Evolutionary conservation across 495 filamentous ascomycete genomes (phyloP), one percentile per base, ranked within the genome.

Genomic region (Neurospora tetrasperma): DNA sequence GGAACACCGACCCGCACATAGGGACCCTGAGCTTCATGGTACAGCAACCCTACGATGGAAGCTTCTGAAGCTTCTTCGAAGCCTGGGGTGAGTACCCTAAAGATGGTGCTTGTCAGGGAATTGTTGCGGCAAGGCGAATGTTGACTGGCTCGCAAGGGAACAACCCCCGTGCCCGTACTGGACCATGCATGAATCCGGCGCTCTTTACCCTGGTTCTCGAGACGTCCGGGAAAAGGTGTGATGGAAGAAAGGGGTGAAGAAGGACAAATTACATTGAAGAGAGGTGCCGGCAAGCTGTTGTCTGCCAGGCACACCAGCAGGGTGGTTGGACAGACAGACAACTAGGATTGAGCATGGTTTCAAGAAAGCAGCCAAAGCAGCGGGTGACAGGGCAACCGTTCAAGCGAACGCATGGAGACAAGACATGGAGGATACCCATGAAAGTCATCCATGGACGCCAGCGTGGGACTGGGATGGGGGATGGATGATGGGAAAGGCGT

Each of bases 351-450:
- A 72, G 71, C 40, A 68, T 74, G 70, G 78, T 10, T 38, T 35
- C 54, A 62, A 31, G 35, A 62, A 31, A 31, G 27, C 54, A 80
- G 77, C 78, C 78, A 74, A 75, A 73, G 74, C 72, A 69, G 72
- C 71, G 75, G 77, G 71, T 79, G 77, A 74, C 75, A 76, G 77
- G 77, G 75, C 71, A 42, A 71, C 72, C 70, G 16, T 62, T 62
- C 20, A 62, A 62, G 73, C 73, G 75, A 76, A 71, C 62, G 71
- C 73, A 72, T 66, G 43, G 70, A 75, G 75, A 75, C 76, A 74
- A 69, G 72, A 75, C 74, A 77, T 76, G 70, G 73, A 76, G 71
- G 74, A 42, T 62, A 73, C 69, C 54, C 74, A 77, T 76, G 70
- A 69, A 74, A 62, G 76, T 59, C 73, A 75, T 69, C 71, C 74